phyloP scores from a whole-genome alignment of 441 rosid genomes.

The Bocquillonia castaneifolia region DNA sequence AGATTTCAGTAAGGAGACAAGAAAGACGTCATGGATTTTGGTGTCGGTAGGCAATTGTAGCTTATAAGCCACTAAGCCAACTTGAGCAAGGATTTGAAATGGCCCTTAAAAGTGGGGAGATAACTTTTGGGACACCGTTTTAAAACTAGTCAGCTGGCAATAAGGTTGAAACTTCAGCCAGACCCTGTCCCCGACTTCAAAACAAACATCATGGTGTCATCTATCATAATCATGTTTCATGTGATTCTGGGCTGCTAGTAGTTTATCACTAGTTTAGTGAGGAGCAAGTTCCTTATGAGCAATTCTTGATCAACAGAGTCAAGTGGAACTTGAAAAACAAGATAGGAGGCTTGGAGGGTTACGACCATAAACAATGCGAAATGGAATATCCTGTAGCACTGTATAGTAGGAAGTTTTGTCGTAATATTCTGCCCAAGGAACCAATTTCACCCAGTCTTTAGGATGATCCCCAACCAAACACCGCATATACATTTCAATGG shows the following conservation, averaged over 20 bases:
- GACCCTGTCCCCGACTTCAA: background rate
- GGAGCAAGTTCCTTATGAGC: background rate
- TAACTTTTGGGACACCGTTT: background rate
- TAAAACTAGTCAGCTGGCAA: background rate
- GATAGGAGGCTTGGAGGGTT: background rate
- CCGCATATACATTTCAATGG: background rate
- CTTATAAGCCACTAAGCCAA: background rate
- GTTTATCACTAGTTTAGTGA: background rate
- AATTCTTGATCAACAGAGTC: background rate
- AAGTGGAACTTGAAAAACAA: background rate
- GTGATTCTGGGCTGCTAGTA: background rate
- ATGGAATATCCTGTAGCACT: background rate
- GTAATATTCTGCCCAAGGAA: background rate
- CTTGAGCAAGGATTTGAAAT: background rate
- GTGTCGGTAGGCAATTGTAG: background rate
- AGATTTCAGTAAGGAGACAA: background rate
- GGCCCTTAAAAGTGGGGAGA: background rate
- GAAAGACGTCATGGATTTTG: background rate
- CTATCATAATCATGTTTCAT: background rate
- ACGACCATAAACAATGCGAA: background rate
- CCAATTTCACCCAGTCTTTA: background rate
- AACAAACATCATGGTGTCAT: background rate
- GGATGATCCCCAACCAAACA: background rate
- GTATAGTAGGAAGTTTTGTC: background rate
- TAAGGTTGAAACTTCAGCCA: background rate